Percentiles rank a stretch among this genome's conserved stretches.
Evolutionary conservation across 345 rosid species (phyloP).

Genomic region (Camelina neglecta): DNA sequence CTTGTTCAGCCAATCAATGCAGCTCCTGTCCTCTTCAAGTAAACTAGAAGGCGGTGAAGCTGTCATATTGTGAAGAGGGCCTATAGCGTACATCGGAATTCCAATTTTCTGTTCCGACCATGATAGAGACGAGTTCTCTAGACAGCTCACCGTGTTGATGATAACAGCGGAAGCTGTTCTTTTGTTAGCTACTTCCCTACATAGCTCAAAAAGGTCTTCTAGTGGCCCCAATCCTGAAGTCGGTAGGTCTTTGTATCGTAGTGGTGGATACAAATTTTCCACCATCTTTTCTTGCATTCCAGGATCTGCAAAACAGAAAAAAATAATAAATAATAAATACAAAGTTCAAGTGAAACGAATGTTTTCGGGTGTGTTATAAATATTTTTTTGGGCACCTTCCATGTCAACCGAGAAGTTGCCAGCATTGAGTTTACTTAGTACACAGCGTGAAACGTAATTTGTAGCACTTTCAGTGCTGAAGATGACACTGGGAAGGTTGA

Average conservation of each 20-base stretch:
- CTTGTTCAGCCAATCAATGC: conserved; percentile 52
- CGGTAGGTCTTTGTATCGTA: conserved; percentile 38
- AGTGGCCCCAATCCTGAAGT: conserved; percentile 1
- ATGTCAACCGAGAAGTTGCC: conserved; percentile 35
- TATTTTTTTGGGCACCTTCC: conserved; percentile 19
- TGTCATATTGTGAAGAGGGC: conserved; percentile 34
- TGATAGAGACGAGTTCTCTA: conserved; percentile 17
- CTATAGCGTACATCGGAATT: conserved; percentile 27
- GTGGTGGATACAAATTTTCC: conserved; percentile 26
- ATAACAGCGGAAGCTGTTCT: conserved; percentile 35
- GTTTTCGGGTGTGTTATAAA: not conserved
- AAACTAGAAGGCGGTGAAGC: conserved; percentile 18
- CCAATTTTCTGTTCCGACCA: conserved; percentile 14
- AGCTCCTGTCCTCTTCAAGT: conserved; percentile 44
- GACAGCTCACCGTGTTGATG: conserved; percentile 29
- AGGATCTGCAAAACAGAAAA: conserved; percentile 10
- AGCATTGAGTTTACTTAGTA: conserved; percentile 15
- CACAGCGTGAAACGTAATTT: conserved; percentile 4
- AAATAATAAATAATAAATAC: not conserved
- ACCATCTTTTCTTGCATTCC: conserved; percentile 7
- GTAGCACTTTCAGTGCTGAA: conserved; percentile 40
- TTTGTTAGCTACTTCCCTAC: conserved; percentile 4
- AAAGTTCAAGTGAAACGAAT: not conserved
- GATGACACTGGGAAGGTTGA: conserved; percentile 31
- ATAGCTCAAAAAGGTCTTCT: not conserved